phyloP scores from a whole-genome alignment of 805 yeast genomes.

The Kluyveromyces lactis region DNA sequence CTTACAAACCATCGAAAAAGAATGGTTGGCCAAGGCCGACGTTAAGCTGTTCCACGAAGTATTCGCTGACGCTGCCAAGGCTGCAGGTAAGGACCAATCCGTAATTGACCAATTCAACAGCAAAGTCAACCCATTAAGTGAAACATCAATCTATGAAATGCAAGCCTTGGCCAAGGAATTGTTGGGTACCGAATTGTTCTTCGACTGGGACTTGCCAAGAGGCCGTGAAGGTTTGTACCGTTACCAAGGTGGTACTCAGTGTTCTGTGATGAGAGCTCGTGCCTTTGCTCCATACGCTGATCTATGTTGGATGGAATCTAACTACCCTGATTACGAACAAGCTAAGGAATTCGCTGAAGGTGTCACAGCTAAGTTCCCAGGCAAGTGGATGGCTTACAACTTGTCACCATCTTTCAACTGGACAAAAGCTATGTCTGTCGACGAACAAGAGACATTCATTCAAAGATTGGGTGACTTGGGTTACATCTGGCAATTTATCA shows the following conservation, averaged over 20 bases:
- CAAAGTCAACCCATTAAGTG: slow-evolving; percentile 66
- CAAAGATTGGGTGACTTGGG: slow-evolving; percentile 80
- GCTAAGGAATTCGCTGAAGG: slow-evolving; percentile 94
- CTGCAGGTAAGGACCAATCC: slow-evolving; percentile 46
- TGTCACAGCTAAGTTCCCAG: slow-evolving; percentile 69
- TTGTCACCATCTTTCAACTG: slow-evolving; percentile 97
- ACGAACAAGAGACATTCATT: slow-evolving; percentile 87
- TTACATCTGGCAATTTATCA: slow-evolving; percentile 95
- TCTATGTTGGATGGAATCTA: slow-evolving; percentile 97
- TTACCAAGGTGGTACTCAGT: slow-evolving; percentile 92
- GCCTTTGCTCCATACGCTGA: slow-evolving; percentile 94
- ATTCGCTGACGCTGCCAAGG: slow-evolving; percentile 68
- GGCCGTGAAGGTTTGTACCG: slow-evolving; percentile 96
- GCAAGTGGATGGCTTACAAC: slow-evolving; percentile 95
- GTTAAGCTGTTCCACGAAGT: slow-evolving; percentile 88
- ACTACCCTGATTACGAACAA: slow-evolving; percentile 86
- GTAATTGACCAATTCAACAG: slow-evolving; percentile 58
- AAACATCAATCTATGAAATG: slow-evolving; percentile 73
- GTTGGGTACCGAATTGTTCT: slow-evolving; percentile 74
- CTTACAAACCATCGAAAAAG: slow-evolving; percentile 64
- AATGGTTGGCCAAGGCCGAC: slow-evolving; percentile 78
- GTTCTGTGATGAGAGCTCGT: slow-evolving; percentile 95
- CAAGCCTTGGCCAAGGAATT: slow-evolving; percentile 64
- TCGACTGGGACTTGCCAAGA: slow-evolving; percentile 93
- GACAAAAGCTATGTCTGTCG: slow-evolving; percentile 84